Evolutionary conservation across 2,329 filamentous ascomycete species (phyloP).

Genomic region (Aurifilum marmelostoma): DNA sequence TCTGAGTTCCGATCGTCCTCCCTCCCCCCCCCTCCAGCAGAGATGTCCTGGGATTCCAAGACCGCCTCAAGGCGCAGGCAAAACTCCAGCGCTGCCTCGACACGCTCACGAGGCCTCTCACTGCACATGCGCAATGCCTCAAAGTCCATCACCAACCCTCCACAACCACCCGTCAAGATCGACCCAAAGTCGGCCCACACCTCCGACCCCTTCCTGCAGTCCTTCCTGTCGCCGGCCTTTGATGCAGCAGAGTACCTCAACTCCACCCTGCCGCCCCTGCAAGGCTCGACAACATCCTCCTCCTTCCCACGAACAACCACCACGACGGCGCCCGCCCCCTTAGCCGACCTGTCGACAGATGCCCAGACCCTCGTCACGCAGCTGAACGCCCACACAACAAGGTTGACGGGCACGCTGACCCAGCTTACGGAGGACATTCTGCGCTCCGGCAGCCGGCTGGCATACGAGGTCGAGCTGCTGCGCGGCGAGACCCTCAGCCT

Average conservation of each 20-base stretch:
- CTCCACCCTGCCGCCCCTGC: slow-evolving; percentile 70
- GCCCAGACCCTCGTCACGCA: slow-evolving; percentile 85
- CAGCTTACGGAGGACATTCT: slow-evolving; percentile 94
- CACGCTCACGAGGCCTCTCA: slow-evolving; percentile 42
- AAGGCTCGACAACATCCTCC: slow-evolving; percentile 42
- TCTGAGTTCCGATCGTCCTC: not conserved
- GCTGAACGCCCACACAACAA: slow-evolving; percentile 84
- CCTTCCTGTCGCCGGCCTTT: slow-evolving; percentile 77
- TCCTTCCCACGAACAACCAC: slow-evolving; percentile 30
- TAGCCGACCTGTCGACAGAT: slow-evolving; percentile 78
- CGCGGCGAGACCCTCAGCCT: slow-evolving; percentile 86
- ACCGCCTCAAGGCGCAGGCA: slow-evolving; percentile 46
- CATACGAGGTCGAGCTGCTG: slow-evolving; percentile 92
- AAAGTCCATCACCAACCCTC: slow-evolving; percentile 31
- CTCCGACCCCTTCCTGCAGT: slow-evolving; percentile 71
- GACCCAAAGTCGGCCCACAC: slow-evolving; percentile 64
- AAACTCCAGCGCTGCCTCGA: slow-evolving; percentile 47
- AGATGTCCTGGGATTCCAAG: slow-evolving; percentile 47
- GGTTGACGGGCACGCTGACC: slow-evolving; percentile 79
- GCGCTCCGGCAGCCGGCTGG: slow-evolving; percentile 81
- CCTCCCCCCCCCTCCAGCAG: too few species aligned
- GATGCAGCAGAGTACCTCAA: slow-evolving; percentile 88
- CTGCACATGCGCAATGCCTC: slow-evolving; percentile 47
- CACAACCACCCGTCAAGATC: slow-evolving; percentile 35
- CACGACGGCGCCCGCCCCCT: slow-evolving; percentile 50